Evolutionary conservation across 768 basidiomycete species (phyloP), one percentile per base, ranked within the genome.

Genomic region (Paxillus ammoniavirescens): DNA sequence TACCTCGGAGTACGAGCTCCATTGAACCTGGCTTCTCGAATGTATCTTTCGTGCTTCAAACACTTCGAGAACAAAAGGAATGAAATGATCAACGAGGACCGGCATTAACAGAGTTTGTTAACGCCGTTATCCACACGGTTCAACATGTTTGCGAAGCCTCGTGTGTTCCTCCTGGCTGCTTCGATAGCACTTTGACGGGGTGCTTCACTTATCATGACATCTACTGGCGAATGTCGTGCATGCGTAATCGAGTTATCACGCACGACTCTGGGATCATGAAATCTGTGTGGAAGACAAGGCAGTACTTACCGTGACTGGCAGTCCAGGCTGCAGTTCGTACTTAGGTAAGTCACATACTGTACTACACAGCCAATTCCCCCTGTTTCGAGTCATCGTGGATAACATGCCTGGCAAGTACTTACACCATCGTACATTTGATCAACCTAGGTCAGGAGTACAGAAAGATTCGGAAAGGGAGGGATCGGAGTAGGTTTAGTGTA

Each of bases 101-200:
- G 26, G 48, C 54, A 41, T 30, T 9, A 31, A 9, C 31, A 31
- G 10, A 9, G 31, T 31, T 4, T 26, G 26, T 26, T 26, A 31
- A 31, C 31, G 10, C 31, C 31, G 31, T 31, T 31, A 3, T 31
- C 31, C 31, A 31, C 10, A 31, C 10, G 31, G 31, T 31, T 8
- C 13, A 43, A 43, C 42, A 14, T 28, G 26, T 26, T 17, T 50
- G 47, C 38, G 38, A 31, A 28, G 47, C 64, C 64, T 62, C 64
- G 57, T 67, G 64, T 55, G 37, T 41, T 43, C 63, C 63, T 67
- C 47, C 63, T 57, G 60, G 65, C 42, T 12, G 37, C 26, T 15
- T 21, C 5, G 55, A 56, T 50, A 21, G 45, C 47, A 47, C 49
- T 50, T 59, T 23, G 55, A 53, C 28, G 44, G 41, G 33, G 35